Percentiles rank a stretch among this genome's conserved stretches.
Evolutionary conservation across 2,329 filamentous ascomycete species (phyloP).

Genomic region (Sarocladiaceae sp.): DNA sequence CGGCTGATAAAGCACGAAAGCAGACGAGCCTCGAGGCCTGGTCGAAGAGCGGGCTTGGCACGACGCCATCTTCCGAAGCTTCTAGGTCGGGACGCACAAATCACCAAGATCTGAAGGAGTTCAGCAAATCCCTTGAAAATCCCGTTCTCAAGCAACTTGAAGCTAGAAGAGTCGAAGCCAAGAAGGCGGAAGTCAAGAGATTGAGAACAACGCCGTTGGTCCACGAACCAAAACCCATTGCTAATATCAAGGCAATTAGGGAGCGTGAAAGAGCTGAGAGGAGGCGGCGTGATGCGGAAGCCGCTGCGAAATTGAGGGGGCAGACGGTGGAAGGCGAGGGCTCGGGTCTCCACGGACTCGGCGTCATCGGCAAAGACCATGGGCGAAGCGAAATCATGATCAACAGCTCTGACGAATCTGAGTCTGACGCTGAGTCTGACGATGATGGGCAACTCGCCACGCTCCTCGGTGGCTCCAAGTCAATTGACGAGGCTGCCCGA

Average conservation of each 20-base stretch:
- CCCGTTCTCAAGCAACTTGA: conserved; percentile 41
- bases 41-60: conserved; percentile 43
- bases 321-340: conserved; percentile 56
- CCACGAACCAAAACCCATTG: conserved; percentile 31
- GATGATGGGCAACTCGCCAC: conserved; percentile 37
- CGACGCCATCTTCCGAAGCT: conserved; percentile 15
- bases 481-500: conserved; percentile 40
- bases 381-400: conserved; percentile 88
- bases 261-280: conserved; percentile 69
- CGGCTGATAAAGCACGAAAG: conserved; percentile 38
- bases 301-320: conserved; percentile 51
- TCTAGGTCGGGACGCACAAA: conserved; percentile 29
- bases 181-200: conserved; percentile 36
- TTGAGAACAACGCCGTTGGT: conserved; percentile 23
- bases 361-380: conserved; percentile 73
- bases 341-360: conserved; percentile 66
- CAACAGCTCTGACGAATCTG: conserved; percentile 68
- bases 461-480: conserved; percentile 42
- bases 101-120: conserved; percentile 40
- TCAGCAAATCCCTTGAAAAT: conserved; percentile 41
- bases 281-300: conserved; percentile 63
- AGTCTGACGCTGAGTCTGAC: conserved; percentile 52
- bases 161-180: conserved; percentile 29
- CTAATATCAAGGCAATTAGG: conserved; percentile 61
- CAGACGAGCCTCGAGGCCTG: conserved; percentile 57